These are phyloP conservation scores for Cyberlindnera xylosilytica DNA, from an alignment of 805 yeast species.

Conservation along the genomic window DNA sequence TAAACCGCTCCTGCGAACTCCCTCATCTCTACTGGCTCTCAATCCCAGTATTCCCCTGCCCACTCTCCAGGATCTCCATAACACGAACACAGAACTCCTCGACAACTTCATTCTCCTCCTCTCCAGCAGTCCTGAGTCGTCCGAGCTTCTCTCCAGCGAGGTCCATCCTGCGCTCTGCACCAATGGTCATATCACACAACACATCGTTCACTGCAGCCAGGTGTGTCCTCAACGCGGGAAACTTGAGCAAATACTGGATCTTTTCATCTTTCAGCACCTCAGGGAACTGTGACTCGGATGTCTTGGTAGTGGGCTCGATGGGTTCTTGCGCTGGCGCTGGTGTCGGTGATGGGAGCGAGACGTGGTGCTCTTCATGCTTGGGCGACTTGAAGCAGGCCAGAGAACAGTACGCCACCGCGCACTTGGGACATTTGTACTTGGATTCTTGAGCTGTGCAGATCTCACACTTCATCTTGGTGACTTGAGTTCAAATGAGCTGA, in stretches of 20 bases:
- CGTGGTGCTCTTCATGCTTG: slow-evolving; percentile 29
- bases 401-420: slow-evolving; percentile 47
- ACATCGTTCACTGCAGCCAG: slow-evolving; percentile 46
- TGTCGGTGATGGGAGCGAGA: background rate
- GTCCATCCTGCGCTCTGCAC: slow-evolving; percentile 55
- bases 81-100: slow-evolving; percentile 58
- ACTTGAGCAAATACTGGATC: slow-evolving; percentile 44
- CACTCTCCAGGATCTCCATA: slow-evolving; percentile 18
- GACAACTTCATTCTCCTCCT: slow-evolving; percentile 61
- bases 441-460: slow-evolving; percentile 29
- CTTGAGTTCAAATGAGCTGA: background rate
- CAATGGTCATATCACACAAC: slow-evolving; percentile 35
- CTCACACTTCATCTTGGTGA: slow-evolving; percentile 8
- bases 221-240: slow-evolving; percentile 56
- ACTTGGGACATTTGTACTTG: slow-evolving; percentile 58
- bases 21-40: too few species aligned
- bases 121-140: slow-evolving; percentile 60
- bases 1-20: too few species aligned
- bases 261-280: slow-evolving; percentile 38
- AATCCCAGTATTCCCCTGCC: too few species aligned
- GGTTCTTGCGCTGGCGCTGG: background rate
- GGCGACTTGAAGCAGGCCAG: slow-evolving; percentile 54
- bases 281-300: slow-evolving; percentile 26
- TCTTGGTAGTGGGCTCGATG: background rate
- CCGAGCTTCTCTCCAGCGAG: slow-evolving; percentile 61